A percentile compares a stretch with the other conserved stretches of the same genome.
phyloP scores from a whole-genome alignment of 371 early-diverging fungal species.

The Apophysomyces sp. region DNA sequence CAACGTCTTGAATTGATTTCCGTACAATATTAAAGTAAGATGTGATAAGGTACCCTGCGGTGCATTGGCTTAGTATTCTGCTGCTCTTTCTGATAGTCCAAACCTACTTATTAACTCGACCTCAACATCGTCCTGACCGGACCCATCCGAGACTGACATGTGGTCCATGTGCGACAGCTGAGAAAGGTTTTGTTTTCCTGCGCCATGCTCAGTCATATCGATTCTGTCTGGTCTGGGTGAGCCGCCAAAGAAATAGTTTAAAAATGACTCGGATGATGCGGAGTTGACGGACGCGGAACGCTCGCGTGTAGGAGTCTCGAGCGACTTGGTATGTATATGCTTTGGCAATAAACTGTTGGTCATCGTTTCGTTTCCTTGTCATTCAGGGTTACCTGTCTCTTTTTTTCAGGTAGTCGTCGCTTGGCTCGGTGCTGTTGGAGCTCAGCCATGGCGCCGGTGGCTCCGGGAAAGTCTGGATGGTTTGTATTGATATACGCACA shows the following conservation, averaged over 20 bases:
- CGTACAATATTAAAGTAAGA: conserved; percentile 88
- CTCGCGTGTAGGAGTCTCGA: background rate
- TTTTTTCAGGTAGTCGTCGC: background rate
- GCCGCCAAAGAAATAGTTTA: conserved; percentile 78
- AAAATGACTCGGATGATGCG: conserved; percentile 27
- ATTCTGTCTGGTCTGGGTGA: conserved; percentile 13
- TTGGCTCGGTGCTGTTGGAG: conserved; percentile 27
- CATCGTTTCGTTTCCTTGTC: background rate
- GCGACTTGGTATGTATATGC: background rate
- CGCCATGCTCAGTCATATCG: background rate
- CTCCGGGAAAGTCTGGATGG: conserved; percentile 92
- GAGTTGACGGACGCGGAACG: conserved; percentile 11
- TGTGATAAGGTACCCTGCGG: conserved; percentile 64
- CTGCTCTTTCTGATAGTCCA: background rate
- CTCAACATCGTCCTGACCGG: conserved; percentile 80
- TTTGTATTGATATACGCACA: conserved; percentile 92
- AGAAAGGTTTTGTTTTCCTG: background rate
- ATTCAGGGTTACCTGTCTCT: background rate
- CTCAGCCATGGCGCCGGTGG: conserved; percentile 74
- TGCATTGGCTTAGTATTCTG: background rate
- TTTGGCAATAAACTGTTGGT: background rate
- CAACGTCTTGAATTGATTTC: conserved; percentile 83
- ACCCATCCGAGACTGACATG: conserved; percentile 7
- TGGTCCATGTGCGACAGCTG: background rate
- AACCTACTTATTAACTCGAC: conserved; percentile 79